Percentiles rank a stretch among this genome's conserved stretches.
Conservation (phyloP, 176 grass and related monocot species). For the Otatea glauca region DNA sequence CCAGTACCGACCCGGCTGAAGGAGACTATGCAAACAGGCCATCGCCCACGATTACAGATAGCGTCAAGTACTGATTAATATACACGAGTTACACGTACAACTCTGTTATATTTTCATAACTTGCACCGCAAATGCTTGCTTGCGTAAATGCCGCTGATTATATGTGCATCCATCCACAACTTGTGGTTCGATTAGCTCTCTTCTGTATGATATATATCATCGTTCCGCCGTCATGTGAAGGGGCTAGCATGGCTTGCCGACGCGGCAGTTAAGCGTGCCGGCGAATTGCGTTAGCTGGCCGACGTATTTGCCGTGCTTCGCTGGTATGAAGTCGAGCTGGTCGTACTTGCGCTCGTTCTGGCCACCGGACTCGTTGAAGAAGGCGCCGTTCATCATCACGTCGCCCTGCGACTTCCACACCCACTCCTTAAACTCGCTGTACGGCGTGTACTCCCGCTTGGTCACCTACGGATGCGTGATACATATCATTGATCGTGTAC, state of each 20-base stretch:
- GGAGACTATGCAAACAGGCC: too few species aligned
- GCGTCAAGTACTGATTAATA: not conserved
- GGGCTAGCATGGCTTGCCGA: slow-evolving; percentile 41
- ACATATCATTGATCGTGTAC: not conserved
- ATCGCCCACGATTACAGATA: too few species aligned
- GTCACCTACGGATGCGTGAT: slow-evolving; percentile 44
- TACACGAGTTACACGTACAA: not conserved
- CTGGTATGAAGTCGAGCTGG: slow-evolving; percentile 61
- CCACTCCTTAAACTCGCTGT: slow-evolving; percentile 71
- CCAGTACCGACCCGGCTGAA: too few species aligned
- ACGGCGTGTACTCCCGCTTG: slow-evolving; percentile 61
- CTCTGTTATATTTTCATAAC: not conserved
- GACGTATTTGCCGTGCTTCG: slow-evolving; percentile 56
- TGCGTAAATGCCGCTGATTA: not conserved
- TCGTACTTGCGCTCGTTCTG: slow-evolving; percentile 33
- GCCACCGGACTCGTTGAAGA: slow-evolving; percentile 73
- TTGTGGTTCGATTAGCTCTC: not conserved
- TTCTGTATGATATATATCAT: not conserved
- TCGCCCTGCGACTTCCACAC: slow-evolving; percentile 85
- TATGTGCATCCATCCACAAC: not conserved
- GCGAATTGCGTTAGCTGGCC: slow-evolving; percentile 60
- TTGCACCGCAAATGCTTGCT: not conserved
- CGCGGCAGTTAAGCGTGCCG: slow-evolving; percentile 55
- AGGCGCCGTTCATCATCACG: slow-evolving; percentile 65
- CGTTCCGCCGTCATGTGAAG: not conserved